Base-by-base conservation (phyloP, 2,329 filamentous ascomycete genomes). In the Claviceps sorghi region DNA sequence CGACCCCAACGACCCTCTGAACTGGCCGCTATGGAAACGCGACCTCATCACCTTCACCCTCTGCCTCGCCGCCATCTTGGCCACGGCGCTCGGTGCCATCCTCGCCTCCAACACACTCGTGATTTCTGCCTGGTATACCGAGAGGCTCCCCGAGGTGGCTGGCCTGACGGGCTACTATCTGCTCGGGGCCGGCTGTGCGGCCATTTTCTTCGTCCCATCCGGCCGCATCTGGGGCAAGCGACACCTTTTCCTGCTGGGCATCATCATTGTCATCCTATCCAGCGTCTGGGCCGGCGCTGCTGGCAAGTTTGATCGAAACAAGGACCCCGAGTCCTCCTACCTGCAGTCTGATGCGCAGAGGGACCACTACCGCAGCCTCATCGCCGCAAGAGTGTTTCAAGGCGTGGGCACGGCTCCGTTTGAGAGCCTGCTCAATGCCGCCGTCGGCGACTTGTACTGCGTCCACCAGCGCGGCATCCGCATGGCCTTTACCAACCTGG, bases 141-240 rank as follows among this genome's bases (percentile, higher is more conserved):
- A 74, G 48, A 73, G 75, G 48, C 87, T 95, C 61, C 86, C 84
- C n/a, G 72, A 83, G 44, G 80, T 90, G 53, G 89, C 89, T 3
- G 72, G 93, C 13, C 71, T 95, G 42, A 96, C 90, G 0, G 90
- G 89, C 51, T 95, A 90, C 67, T 90, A 88, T 65, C 76, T 96
- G 21, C 78, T 90, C 30, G 91, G 88, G 21, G 86, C 88, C 2
- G 89, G 88, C 11, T 72, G 88, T 15, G 84, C 85, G 1, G 89
- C 87, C 49, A 80, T 93, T 65, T 75, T 96, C 57, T 90, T 90
- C 67, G 89, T 96, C 2, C 87, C 91, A 0, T 87, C 84, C 1
- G 88, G 87, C 21, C 80, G 90, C 53, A 84, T 96, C 57, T 96
- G 88, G 86, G 91, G 91, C 41, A 96, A 95, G 68, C 78, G 90